Conservation (phyloP, 495 filamentous ascomycete species). For the Tuber brumale region DNA sequence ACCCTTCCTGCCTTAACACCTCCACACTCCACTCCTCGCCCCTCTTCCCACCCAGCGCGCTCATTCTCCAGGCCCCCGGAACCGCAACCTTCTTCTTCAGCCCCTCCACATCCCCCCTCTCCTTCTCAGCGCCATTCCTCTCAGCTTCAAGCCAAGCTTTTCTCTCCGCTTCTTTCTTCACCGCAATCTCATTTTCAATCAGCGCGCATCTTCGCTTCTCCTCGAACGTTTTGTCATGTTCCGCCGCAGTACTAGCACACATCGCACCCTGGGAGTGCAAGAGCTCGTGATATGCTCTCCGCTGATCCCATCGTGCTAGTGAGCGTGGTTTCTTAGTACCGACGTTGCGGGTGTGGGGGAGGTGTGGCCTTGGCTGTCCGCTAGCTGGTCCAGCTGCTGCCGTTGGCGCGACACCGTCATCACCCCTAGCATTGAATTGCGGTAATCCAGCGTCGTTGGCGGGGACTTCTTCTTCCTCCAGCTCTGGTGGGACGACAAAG, state of each 20-base stretch:
- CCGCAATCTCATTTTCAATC: conserved; percentile 44
- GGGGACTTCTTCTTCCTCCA: not conserved
- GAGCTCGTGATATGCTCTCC: conserved; percentile 50
- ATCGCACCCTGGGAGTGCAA: conserved; percentile 44
- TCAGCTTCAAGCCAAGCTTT: conserved; percentile 21
- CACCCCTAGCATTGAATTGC: not conserved
- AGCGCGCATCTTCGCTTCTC: conserved; percentile 45
- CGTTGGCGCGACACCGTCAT: not conserved
- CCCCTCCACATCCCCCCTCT: conserved; percentile 20
- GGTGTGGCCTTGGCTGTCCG: not conserved
- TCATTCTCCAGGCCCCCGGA: conserved; percentile 18
- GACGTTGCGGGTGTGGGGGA: conserved; percentile 40
- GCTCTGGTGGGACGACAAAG: not conserved
- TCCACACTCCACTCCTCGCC: conserved; percentile 39
- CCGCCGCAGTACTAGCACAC: conserved; percentile 41
- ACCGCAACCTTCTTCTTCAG: conserved; percentile 13
- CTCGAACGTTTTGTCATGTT: conserved; percentile 42
- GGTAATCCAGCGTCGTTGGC: not conserved
- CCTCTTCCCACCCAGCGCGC: conserved; percentile 25
- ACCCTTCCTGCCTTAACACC: conserved; percentile 39
- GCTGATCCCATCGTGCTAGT: conserved; percentile 47
- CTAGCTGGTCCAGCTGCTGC: not conserved
- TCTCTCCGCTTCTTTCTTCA: conserved; percentile 37
- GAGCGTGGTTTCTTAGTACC: conserved; percentile 50
- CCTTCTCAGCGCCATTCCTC: conserved; percentile 37